Percentiles rank a stretch among this genome's conserved stretches.
phyloP scores from a whole-genome alignment of 495 filamentous ascomycete species.

The Aspergillus indologenus region DNA sequence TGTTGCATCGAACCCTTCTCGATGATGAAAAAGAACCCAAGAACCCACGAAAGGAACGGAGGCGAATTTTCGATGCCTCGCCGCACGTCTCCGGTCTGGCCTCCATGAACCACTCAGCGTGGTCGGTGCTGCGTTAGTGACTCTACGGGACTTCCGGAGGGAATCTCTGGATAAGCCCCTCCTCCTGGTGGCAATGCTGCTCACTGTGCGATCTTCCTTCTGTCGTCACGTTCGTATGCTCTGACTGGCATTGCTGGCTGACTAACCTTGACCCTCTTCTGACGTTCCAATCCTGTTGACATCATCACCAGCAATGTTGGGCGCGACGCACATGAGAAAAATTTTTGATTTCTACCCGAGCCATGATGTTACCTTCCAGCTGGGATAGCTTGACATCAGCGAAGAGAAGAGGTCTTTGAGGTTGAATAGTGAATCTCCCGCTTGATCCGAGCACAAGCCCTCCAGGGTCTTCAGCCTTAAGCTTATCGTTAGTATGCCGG shows the following conservation, averaged over 20 bases:
- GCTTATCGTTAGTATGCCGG: slow-evolving; percentile 6
- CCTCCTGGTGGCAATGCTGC: not conserved
- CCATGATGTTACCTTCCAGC: not conserved
- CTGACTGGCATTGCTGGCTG: not conserved
- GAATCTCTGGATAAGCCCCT: not conserved
- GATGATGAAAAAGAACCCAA: slow-evolving; percentile 16
- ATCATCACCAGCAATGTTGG: not conserved
- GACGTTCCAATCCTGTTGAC: not conserved
- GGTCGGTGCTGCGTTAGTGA: not conserved
- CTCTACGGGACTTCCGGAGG: not conserved
- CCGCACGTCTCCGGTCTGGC: slow-evolving; percentile 12
- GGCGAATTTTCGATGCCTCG: not conserved
- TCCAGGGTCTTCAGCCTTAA: slow-evolving; percentile 1
- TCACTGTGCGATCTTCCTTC: not conserved
- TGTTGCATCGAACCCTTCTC: slow-evolving; percentile 19
- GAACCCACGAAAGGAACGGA: not conserved
- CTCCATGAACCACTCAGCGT: slow-evolving; percentile 1
- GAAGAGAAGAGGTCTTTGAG: not conserved
- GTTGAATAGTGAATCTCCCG: not conserved
- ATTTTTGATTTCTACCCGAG: not conserved
- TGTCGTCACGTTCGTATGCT: slow-evolving; percentile 3
- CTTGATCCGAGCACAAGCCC: not conserved
- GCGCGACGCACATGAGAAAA: not conserved
- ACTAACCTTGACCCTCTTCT: not conserved
- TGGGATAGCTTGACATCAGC: not conserved